These are phyloP conservation scores for Manihot esculenta DNA, from an alignment of 441 rosid species.

Conservation along the genomic window DNA sequence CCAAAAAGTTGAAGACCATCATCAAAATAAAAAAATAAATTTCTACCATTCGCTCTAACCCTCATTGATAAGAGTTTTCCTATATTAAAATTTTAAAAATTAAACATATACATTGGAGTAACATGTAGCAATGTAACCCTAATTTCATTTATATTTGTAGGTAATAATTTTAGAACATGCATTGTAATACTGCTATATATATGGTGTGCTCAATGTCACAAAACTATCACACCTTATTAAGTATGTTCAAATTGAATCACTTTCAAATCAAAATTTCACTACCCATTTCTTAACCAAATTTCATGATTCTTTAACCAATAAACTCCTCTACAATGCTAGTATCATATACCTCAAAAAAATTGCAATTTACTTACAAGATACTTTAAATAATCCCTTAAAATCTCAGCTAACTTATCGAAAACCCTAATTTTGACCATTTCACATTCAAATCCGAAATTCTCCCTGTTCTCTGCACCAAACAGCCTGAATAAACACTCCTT, in stretches of 20 bases:
- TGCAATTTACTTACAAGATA: slow-evolving; percentile 20
- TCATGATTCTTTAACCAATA: slow-evolving; percentile 25
- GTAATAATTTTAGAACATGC: too few relatives aligned
- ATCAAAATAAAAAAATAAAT: too few relatives aligned
- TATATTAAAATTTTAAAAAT: too few relatives aligned
- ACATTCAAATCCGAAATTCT: slow-evolving; percentile 33
- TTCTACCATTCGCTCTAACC: too few relatives aligned
- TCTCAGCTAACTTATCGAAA: slow-evolving; percentile 16
- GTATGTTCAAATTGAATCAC: slow-evolving; percentile 36
- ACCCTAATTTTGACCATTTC: slow-evolving; percentile 44
- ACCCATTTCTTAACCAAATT: slow-evolving; percentile 30
- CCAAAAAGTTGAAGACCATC: too few relatives aligned
- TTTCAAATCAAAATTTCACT: slow-evolving; percentile 12
- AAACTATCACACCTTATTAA: neutral
- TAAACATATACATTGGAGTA: slow-evolving; percentile 37
- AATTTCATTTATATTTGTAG: too few relatives aligned
- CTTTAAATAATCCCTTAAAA: slow-evolving; percentile 15
- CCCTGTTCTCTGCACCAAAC: neutral
- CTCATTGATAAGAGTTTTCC: too few relatives aligned
- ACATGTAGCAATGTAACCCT: slow-evolving; percentile 19
- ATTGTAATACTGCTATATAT: too few relatives aligned
- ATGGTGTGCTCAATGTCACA: too few relatives aligned
- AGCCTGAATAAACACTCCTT: slow-evolving; percentile 9
- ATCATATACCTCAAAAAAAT: slow-evolving; percentile 2
- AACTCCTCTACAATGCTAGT: slow-evolving; percentile 29